Conservation (phyloP, 2,329 filamentous ascomycete genomes). For the Trichoderma sp. region DNA sequence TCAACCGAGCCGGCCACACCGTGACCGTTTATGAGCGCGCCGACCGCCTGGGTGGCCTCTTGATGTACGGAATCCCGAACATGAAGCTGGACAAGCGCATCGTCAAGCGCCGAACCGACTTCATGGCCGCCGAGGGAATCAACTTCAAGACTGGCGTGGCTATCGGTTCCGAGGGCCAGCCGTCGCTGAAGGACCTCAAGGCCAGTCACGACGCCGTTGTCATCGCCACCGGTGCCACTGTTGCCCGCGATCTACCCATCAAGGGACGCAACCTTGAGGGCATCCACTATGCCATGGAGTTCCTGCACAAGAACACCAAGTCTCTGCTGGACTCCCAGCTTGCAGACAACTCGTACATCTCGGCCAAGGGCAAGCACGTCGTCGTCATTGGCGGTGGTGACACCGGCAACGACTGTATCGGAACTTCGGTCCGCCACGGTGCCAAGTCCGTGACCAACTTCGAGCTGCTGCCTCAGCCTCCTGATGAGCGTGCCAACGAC, state of each 20-base stretch:
- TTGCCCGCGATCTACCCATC: conserved; percentile 89
- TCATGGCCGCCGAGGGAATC: conserved; percentile 89
- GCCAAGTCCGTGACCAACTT: conserved; percentile 97
- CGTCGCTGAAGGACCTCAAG: conserved; percentile 70
- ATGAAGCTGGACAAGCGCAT: conserved; percentile 99
- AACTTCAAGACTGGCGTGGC: conserved; percentile 76
- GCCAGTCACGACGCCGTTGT: conserved; percentile 79
- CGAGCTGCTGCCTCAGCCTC: conserved; percentile 89
- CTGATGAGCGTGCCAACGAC: conserved; percentile 84
- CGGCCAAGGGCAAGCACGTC: conserved; percentile 92
- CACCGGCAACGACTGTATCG: conserved; percentile 97
- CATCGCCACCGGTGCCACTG: conserved; percentile 89
- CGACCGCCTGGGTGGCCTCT: conserved; percentile 84
- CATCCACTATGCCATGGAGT: conserved; percentile 96
- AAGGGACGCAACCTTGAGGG: conserved; percentile 85
- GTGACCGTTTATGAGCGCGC: conserved; percentile 93
- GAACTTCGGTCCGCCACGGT: conserved; percentile 91
- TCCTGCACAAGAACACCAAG: conserved; percentile 97
- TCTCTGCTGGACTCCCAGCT: conserved; percentile 91
- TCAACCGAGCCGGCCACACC: conserved; percentile 86
- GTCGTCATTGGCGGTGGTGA: conserved; percentile 97
- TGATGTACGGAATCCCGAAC: conserved; percentile 99
- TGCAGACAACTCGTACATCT: conserved; percentile 82
- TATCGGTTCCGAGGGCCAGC: conserved; percentile 71
- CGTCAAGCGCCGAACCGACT: conserved; percentile 91